Percentiles rank a stretch among this genome's conserved stretches.
These are phyloP conservation scores for Lipomyces spencermartinsiae DNA, from an alignment of 805 yeast species.

Conservation along the genomic window DNA sequence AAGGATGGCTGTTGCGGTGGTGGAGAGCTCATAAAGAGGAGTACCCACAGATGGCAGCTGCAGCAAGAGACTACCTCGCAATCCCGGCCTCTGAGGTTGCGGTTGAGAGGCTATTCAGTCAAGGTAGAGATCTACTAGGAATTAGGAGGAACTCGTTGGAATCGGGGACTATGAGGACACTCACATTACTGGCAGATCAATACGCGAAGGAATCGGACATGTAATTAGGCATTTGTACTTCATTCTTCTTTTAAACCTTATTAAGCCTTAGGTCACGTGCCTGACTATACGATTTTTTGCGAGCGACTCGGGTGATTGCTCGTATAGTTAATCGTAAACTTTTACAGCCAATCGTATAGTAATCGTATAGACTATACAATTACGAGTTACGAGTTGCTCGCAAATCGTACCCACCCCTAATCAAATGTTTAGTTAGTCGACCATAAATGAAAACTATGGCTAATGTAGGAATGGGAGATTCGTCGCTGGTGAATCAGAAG, in stretches of 20 bases:
- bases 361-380: constrained; percentile 4
- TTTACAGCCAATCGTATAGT: constrained; percentile 8
- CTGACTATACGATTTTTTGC: constrained; percentile 7
- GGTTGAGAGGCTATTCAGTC: constrained; percentile 8
- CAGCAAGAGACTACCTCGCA: constrained; percentile 2
- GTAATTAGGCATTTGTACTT: constrained; percentile 7
- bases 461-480: too few relatives aligned
- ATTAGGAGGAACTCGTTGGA: not conserved
- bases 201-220: constrained; percentile 6
- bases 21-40: not conserved
- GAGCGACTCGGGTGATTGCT: not conserved
- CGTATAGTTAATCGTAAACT: constrained; percentile 8
- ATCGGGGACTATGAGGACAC: constrained; percentile 1
- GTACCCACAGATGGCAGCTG: not conserved
- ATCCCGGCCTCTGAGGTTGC: constrained; percentile 3
- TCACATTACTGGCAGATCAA: constrained; percentile 3
- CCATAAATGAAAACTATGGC: too few relatives aligned
- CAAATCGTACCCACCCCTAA: constrained; percentile 9
- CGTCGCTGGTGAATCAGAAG: too few relatives aligned
- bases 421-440: too few relatives aligned
- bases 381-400: constrained; percentile 7
- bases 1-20: constrained; percentile 4
- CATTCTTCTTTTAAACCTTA: not conserved
- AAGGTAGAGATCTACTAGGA: constrained; percentile 5
- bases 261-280: constrained; percentile 4